These are phyloP conservation scores for Zizania latifolia DNA, from an alignment of 176 grass and related monocot species.

Conservation along the genomic window DNA sequence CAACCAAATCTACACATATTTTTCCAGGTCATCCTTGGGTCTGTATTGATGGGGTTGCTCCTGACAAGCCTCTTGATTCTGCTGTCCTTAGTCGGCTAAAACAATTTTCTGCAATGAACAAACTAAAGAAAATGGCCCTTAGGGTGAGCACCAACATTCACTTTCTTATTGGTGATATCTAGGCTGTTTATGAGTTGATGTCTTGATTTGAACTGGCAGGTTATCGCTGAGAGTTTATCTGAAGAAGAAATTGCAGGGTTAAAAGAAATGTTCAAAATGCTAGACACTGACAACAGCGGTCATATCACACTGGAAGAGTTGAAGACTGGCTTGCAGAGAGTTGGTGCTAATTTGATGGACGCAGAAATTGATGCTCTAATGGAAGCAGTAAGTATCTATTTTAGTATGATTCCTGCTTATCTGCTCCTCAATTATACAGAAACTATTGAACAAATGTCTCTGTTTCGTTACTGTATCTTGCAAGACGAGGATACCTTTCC, in stretches of 20 bases:
- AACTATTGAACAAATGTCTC: neutral
- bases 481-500: neutral
- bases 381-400: slow-evolving; percentile 66
- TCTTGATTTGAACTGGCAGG: slow-evolving; percentile 26
- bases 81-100: slow-evolving; percentile 63
- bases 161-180: neutral
- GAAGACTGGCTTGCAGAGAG: slow-evolving; percentile 56
- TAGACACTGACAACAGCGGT: slow-evolving; percentile 66
- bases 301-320: slow-evolving; percentile 72
- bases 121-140: slow-evolving; percentile 78
- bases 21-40: slow-evolving; percentile 70
- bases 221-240: slow-evolving; percentile 71
- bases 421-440: neutral
- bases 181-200: neutral
- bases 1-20: neutral
- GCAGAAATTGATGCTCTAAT: slow-evolving; percentile 70
- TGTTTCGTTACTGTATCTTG: neutral
- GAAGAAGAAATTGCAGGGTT: slow-evolving; percentile 80
- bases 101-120: slow-evolving; percentile 88
- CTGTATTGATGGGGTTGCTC: slow-evolving; percentile 69
- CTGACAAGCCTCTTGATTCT: slow-evolving; percentile 82
- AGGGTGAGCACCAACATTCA: slow-evolving; percentile 46
- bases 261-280: slow-evolving; percentile 87
- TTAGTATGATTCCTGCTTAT: neutral
- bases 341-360: slow-evolving; percentile 68